Percentiles rank a stretch among this genome's conserved stretches.
Evolutionary conservation across 2,329 filamentous ascomycete genomes (phyloP).

Genomic region (Coleophoma crateriformis): DNA sequence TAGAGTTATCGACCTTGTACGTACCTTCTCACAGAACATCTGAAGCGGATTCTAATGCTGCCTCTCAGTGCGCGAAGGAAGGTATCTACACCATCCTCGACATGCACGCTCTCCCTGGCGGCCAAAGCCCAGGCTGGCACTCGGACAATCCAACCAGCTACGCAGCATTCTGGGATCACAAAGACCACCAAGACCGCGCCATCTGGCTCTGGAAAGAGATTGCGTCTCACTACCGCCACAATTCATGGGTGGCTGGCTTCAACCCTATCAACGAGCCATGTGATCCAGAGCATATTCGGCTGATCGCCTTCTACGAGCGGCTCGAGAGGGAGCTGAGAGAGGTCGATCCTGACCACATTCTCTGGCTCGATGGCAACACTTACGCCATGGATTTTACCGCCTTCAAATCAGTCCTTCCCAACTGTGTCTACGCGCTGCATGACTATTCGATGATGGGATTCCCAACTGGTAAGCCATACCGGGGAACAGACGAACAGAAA

Average conservation of each 20-base stretch:
- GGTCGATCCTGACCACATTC: constrained; percentile 39
- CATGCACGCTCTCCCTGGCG: constrained; percentile 40
- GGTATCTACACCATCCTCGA: constrained; percentile 45
- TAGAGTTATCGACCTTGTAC: constrained; percentile 33
- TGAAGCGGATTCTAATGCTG: no score
- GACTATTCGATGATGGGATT: constrained; percentile 38
- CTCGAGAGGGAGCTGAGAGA: constrained; percentile 38
- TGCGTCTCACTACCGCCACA: constrained; percentile 35
- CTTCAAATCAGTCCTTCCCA: constrained; percentile 34
- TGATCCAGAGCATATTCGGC: constrained; percentile 37
- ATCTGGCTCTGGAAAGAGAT: constrained; percentile 43
- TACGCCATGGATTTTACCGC: constrained; percentile 37
- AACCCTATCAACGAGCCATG: constrained; percentile 46
- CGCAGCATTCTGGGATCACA: constrained; percentile 44
- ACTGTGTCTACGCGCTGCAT: constrained; percentile 39
- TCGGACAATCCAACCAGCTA: constrained; percentile 38
- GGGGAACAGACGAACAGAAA: constrained; percentile 34
- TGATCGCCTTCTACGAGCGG: constrained; percentile 38
- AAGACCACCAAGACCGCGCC: constrained; percentile 41
- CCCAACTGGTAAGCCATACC: constrained; percentile 31
- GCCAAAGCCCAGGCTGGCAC: constrained; percentile 45
- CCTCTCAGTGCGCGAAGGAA: constrained; percentile 25
- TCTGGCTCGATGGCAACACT: constrained; percentile 40
- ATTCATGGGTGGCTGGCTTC: constrained; percentile 42
- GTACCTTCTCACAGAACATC: no score